phyloP scores from a whole-genome alignment of 345 rosid genomes.

The Lepidium didymum region DNA sequence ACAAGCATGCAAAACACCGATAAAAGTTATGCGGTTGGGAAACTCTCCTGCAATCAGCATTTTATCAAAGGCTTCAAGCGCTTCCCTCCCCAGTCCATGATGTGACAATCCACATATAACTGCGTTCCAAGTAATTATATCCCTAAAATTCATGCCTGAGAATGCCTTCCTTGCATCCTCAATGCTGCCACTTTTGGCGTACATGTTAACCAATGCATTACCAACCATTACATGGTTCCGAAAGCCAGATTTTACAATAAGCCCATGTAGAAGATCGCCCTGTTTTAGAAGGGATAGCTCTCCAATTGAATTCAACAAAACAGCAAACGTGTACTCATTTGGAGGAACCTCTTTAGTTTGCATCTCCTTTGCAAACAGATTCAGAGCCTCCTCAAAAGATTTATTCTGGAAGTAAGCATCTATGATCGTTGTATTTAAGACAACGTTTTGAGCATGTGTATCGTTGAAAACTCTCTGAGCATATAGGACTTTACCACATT shows the following conservation, averaged over 20 bases:
- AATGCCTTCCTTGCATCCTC: conserved; percentile 49
- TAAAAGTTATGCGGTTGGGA: conserved; percentile 70
- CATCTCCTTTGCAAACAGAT: conserved; percentile 40
- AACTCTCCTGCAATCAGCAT: conserved; percentile 44
- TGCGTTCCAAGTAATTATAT: conserved; percentile 58
- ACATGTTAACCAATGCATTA: conserved; percentile 69
- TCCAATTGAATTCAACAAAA: conserved; percentile 54
- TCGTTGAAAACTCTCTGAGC: conserved; percentile 49
- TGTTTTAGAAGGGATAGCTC: conserved; percentile 49
- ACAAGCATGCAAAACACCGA: conserved; percentile 78
- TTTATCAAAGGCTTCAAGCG: conserved; percentile 45
- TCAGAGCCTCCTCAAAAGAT: conserved; percentile 62
- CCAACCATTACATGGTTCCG: conserved; percentile 48
- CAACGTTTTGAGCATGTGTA: conserved; percentile 39
- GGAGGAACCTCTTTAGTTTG: conserved; percentile 34
- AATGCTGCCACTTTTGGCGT: conserved; percentile 53
- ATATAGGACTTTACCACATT: conserved; percentile 41
- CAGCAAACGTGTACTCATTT: conserved; percentile 62
- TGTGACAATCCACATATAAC: conserved; percentile 75
- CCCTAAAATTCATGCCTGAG: conserved; percentile 30
- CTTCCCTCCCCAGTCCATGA: conserved; percentile 67
- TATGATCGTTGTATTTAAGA: conserved; percentile 57
- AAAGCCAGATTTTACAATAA: conserved; percentile 45
- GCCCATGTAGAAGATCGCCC: conserved; percentile 50
- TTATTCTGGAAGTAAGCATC: conserved; percentile 64